Base-by-base conservation (phyloP, 139 green algal genomes). In the Volvox reticuliferus region DNA sequence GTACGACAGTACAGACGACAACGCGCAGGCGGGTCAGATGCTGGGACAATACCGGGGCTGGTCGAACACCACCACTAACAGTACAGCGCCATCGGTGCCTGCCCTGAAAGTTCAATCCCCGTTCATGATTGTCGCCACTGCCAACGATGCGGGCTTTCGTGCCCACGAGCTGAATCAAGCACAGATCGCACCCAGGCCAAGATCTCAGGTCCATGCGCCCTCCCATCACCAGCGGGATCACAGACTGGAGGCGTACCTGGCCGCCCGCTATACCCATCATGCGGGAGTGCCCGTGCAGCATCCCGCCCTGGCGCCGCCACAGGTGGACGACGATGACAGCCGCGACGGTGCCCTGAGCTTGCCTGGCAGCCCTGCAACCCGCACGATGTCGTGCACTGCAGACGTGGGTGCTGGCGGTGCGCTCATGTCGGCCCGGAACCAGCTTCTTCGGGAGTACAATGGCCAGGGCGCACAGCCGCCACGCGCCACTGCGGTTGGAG, bases 1-100 rank as follows among this genome's bases (percentile, higher is more conserved):
- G 63, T 89, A 82, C 69, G 85, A 82, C 69, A 89, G 85, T 62
- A 73, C 69, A 30, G 85, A 89, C 69, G 85, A 89, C 44, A 73
- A 33, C 28, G 37, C 68, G 85, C 35, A n/a, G 14, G 83, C 24
- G 2, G 67, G 68, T 50, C 22, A 80, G 83, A 33, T 67, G 67
- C 21, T 20, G 30, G 33, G 33, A 9, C 71, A 32, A 5, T 14
- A 24, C 76, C 71, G 21, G 13, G 55, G 37, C 26, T 37, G 26
- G 50, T 71, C 26, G 24, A n/a, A 13, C 2, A 28, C 36, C 32
- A 19, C 55, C 50, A 18, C 21, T 13, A 44, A 37, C 19, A 44
- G 26, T 44, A 20, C 37, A 26, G 16, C 18, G 35, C 79, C 16
- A 0, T 19, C 81, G 12, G 81, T 62, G 21, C 26, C n/a, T 18